Evolutionary conservation across 805 yeast genomes (phyloP).

Genomic region (Ogataea paradorogensis): DNA sequence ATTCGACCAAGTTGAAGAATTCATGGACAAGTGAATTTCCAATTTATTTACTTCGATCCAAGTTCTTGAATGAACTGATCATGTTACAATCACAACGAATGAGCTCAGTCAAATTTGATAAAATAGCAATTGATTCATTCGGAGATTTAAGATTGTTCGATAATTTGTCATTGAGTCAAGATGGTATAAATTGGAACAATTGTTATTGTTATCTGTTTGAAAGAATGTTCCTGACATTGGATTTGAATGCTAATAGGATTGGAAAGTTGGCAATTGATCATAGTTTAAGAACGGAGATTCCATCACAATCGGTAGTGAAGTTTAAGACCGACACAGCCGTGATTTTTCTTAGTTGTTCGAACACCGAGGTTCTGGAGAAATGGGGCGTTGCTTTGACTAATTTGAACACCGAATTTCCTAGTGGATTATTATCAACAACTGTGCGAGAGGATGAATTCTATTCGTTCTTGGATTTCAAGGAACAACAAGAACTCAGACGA

Average conservation of each 20-base stretch:
- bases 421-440: conserved; percentile 26
- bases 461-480: conserved; percentile 5
- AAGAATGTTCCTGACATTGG: conserved; percentile 23
- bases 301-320: conserved; percentile 17
- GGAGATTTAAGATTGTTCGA: conserved; percentile 34
- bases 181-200: conserved; percentile 9
- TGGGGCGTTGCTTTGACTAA: conserved; percentile 33
- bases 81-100: conserved; percentile 14
- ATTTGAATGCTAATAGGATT: conserved; percentile 6
- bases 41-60: conserved; percentile 18
- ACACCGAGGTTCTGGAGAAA: conserved; percentile 25
- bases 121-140: conserved; percentile 21
- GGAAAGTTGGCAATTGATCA: conserved; percentile 16
- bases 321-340: conserved; percentile 1
- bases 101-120: conserved; percentile 12
- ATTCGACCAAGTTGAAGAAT: neutral
- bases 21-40: conserved; percentile 20
- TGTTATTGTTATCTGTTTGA: conserved; percentile 31
- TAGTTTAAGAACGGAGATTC: conserved; percentile 15
- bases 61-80: conserved; percentile 23
- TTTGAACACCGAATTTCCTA: conserved; percentile 23
- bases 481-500: neutral
- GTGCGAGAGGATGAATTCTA: conserved; percentile 26
- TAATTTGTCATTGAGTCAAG: conserved; percentile 18
- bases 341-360: conserved; percentile 12